These are phyloP conservation scores for Exophiala mesophila DNA, from an alignment of 2,329 filamentous ascomycete genomes.

Conservation along the genomic window DNA sequence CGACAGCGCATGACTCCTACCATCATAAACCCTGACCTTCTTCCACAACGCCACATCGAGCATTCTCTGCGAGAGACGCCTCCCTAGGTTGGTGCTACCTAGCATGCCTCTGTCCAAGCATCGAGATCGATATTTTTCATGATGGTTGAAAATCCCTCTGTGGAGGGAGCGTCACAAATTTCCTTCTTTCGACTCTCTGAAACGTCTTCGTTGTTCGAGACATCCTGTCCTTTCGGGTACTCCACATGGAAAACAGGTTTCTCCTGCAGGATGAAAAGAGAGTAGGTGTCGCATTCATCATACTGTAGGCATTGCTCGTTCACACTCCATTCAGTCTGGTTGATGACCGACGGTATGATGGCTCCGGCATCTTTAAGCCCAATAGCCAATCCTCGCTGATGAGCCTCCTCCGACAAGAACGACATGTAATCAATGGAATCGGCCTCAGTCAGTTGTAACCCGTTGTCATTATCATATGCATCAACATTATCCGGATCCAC, in stretches of 20 bases:
- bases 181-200: slow-evolving; percentile 38
- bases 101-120: slow-evolving; percentile 57
- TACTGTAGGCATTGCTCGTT: slow-evolving; percentile 65
- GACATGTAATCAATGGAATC: slow-evolving; percentile 56
- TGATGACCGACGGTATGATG: slow-evolving; percentile 50
- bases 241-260: slow-evolving; percentile 72
- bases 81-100: too few species aligned
- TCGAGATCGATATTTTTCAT: slow-evolving; percentile 62
- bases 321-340: slow-evolving; percentile 58
- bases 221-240: slow-evolving; percentile 52
- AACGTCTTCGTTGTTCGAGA: slow-evolving; percentile 33
- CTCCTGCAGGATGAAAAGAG: slow-evolving; percentile 51
- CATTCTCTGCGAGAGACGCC: too few species aligned
- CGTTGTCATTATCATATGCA: slow-evolving; percentile 60
- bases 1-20: slow-evolving; percentile 29
- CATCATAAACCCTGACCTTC: slow-evolving; percentile 32
- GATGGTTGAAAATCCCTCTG: slow-evolving; percentile 55
- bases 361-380: slow-evolving; percentile 64
- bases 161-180: slow-evolving; percentile 47
- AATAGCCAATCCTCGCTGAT: slow-evolving; percentile 51
- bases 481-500: slow-evolving; percentile 69
- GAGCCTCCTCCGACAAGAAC: slow-evolving; percentile 55
- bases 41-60: slow-evolving; percentile 28
- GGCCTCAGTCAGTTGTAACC: slow-evolving; percentile 52
- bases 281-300: slow-evolving; percentile 55